Evolutionary conservation across 805 yeast species (phyloP).

Genomic region (Candida quercuum): DNA sequence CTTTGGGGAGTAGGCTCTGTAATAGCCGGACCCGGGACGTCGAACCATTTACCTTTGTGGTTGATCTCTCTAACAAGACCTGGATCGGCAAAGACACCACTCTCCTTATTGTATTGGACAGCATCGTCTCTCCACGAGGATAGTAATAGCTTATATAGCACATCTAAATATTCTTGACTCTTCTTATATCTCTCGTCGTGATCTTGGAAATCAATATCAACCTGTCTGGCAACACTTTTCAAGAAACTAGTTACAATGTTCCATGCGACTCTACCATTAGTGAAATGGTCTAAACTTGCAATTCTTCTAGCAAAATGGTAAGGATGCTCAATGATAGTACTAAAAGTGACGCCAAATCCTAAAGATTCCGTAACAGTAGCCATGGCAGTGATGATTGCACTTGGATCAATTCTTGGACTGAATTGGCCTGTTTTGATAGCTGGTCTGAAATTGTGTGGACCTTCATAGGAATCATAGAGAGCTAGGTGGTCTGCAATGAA

Average conservation of each 20-base stretch:
- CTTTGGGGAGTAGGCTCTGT: slow-evolving; percentile 39
- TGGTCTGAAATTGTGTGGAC: slow-evolving; percentile 26
- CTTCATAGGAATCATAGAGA: slow-evolving; percentile 32
- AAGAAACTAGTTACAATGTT: slow-evolving; percentile 35
- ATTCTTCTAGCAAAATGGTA: slow-evolving; percentile 34
- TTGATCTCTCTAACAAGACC: slow-evolving; percentile 31
- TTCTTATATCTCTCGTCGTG: slow-evolving; percentile 34
- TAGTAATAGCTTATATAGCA: slow-evolving; percentile 31
- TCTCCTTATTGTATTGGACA: slow-evolving; percentile 11
- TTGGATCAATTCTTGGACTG: slow-evolving; percentile 33
- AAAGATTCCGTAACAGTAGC: slow-evolving; percentile 32
- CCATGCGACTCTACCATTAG: slow-evolving; percentile 40
- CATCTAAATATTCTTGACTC: slow-evolving; percentile 34
- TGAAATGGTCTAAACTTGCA: slow-evolving; percentile 35
- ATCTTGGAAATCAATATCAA: slow-evolving; percentile 30
- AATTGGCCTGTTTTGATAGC: slow-evolving; percentile 27
- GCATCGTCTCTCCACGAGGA: slow-evolving; percentile 36
- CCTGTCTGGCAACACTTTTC: slow-evolving; percentile 33
- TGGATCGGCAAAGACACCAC: slow-evolving; percentile 29
- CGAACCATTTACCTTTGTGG: slow-evolving; percentile 32
- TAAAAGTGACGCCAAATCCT: slow-evolving; percentile 33
- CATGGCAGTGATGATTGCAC: slow-evolving; percentile 32
- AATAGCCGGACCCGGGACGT: slow-evolving; percentile 28
- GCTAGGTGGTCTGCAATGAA: slow-evolving; percentile 35
- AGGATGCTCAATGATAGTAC: slow-evolving; percentile 35